These are phyloP conservation scores for Lentinula sp. DNA, from an alignment of 768 basidiomycete species.

Conservation along the genomic window DNA sequence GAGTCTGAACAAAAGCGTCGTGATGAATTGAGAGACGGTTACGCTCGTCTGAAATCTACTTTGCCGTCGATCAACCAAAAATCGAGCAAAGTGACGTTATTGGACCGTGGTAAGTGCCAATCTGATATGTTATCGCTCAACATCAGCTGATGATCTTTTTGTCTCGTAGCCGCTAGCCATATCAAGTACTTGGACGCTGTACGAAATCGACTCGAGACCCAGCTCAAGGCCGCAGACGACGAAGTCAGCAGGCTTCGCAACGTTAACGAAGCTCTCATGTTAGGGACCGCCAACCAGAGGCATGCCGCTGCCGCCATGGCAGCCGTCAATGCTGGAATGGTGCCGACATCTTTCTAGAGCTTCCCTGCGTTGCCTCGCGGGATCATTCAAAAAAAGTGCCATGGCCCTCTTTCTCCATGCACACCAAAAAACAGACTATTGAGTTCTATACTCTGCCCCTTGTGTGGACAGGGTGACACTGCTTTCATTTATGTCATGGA, in stretches of 20 bases:
- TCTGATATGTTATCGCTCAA: slow-evolving; percentile 1
- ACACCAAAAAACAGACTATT: slow-evolving; percentile 18
- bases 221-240: slow-evolving; percentile 72
- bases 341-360: slow-evolving; percentile 41
- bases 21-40: slow-evolving; percentile 90
- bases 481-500: slow-evolving; percentile 52
- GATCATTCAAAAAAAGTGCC: slow-evolving; percentile 16
- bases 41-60: slow-evolving; percentile 84
- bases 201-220: slow-evolving; percentile 66
- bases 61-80: slow-evolving; percentile 90
- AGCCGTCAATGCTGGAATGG: slow-evolving; percentile 37
- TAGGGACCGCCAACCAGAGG: slow-evolving; percentile 72
- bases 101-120: slow-evolving; percentile 65
- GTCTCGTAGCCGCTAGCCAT: slow-evolving; percentile 63
- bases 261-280: slow-evolving; percentile 87
- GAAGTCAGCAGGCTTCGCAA: slow-evolving; percentile 78
- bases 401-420: slow-evolving; percentile 3
- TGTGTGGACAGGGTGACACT: slow-evolving; percentile 42
- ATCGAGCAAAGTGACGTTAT: slow-evolving; percentile 85
- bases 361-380: slow-evolving; percentile 17
- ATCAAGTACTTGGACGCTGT: slow-evolving; percentile 84
- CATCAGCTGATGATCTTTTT: slow-evolving; percentile 7
- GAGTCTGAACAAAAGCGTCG: slow-evolving; percentile 90
- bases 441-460: slow-evolving; percentile 38
- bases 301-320: slow-evolving; percentile 56